Conservation (phyloP, 768 basidiomycete species). For the Podaxis sp. region DNA sequence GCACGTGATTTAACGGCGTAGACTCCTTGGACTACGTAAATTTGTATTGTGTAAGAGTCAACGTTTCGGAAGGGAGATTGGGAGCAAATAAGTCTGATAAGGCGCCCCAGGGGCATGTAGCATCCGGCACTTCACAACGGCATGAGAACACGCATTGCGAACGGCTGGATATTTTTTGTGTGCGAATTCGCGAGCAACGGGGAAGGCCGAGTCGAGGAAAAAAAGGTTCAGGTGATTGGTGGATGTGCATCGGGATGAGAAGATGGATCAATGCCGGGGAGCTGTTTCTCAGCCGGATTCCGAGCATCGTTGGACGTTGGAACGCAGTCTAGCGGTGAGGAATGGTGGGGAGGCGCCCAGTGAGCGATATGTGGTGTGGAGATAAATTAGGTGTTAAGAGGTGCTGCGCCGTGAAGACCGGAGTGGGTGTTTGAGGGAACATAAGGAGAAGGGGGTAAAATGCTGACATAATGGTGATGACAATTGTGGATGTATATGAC, state of each 20-base stretch:
- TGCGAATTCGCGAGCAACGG: neutral
- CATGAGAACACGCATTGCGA: neutral
- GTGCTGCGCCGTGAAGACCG: neutral
- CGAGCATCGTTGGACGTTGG: neutral
- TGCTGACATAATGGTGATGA: slow-evolving; percentile 16
- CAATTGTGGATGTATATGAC: slow-evolving; percentile 7
- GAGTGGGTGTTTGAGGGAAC: neutral
- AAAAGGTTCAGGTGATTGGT: neutral
- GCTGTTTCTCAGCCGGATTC: neutral
- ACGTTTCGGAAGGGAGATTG: neutral
- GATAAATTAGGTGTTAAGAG: neutral
- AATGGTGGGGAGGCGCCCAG: neutral
- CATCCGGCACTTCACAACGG: neutral
- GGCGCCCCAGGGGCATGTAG: neutral
- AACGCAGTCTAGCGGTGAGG: neutral
- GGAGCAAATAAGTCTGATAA: neutral
- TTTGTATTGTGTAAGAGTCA: neutral
- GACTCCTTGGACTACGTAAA: neutral
- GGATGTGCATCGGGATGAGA: neutral
- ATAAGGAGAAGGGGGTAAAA: neutral
- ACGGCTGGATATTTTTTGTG: neutral
- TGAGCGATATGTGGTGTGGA: neutral
- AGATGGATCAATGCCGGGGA: neutral
- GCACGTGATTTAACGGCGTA: neutral
- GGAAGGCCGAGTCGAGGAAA: neutral